These are phyloP conservation scores for Ichthyophthirius multifiliis DNA, from an alignment of 169 alveolate species.

Conservation along the genomic window DNA sequence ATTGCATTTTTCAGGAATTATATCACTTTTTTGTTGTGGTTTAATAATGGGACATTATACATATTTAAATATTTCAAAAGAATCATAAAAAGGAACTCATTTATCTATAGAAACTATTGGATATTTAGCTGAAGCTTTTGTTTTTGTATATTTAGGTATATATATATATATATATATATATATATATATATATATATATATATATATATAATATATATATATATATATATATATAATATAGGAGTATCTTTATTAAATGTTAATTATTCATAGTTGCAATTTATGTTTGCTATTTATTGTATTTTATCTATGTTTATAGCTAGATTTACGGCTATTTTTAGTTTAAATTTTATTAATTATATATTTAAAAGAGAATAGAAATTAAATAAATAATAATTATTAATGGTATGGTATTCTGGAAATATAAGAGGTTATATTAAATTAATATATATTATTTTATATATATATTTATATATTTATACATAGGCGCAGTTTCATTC, in stretches of 20 bases:
- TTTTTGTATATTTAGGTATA: slow-evolving; percentile 53
- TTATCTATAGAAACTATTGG: slow-evolving; percentile 52
- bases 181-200: no score
- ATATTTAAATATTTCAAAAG: slow-evolving; percentile 46
- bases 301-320: slow-evolving; percentile 31
- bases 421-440: slow-evolving; percentile 7
- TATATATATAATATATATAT: no score
- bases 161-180: no score
- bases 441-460: not conserved
- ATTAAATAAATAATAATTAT: slow-evolving; percentile 8
- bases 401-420: slow-evolving; percentile 29
- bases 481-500: not conserved
- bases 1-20: slow-evolving; percentile 31
- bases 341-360: slow-evolving; percentile 17
- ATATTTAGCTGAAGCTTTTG: slow-evolving; percentile 62
- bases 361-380: not conserved
- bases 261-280: slow-evolving; percentile 14
- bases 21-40: slow-evolving; percentile 58
- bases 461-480: not conserved
- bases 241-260: slow-evolving; percentile 45
- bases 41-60: slow-evolving; percentile 59
- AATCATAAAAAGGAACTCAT: slow-evolving; percentile 49
- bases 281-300: slow-evolving; percentile 27
- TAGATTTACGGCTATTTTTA: slow-evolving; percentile 43
- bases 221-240: not conserved